These are phyloP conservation scores for Amylostereum chailletii DNA, from an alignment of 1,284 basidiomycete genomes.

Conservation along the genomic window DNA sequence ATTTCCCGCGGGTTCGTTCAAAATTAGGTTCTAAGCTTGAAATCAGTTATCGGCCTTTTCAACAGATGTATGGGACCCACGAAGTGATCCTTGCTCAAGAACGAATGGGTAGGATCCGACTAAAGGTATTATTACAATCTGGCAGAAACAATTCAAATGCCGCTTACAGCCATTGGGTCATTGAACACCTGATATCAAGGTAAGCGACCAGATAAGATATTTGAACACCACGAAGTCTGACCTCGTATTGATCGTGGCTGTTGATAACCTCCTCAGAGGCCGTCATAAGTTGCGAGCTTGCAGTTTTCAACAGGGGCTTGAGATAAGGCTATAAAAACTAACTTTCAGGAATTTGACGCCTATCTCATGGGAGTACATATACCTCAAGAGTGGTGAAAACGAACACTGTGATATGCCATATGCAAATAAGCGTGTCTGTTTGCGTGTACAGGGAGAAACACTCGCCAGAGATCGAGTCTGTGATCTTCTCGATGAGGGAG, in stretches of 20 bases:
- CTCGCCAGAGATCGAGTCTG: constrained; percentile 64
- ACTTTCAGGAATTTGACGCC: too few relatives aligned
- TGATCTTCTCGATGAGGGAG: constrained; percentile 75
- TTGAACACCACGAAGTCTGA: constrained; percentile 5
- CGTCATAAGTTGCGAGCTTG: constrained; percentile 49
- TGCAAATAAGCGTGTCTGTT: background rate
- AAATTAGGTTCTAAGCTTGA: constrained; percentile 47
- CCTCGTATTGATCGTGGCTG: constrained; percentile 74
- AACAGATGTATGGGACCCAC: constrained; percentile 30
- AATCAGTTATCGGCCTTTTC: background rate
- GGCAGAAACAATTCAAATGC: constrained; percentile 4
- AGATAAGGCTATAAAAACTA: constrained; percentile 55
- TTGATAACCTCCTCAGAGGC: constrained; percentile 75
- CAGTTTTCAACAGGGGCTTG: constrained; percentile 60
- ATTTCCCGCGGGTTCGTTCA: constrained; percentile 76
- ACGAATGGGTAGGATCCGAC: constrained; percentile 83
- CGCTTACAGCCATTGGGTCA: constrained; percentile 61
- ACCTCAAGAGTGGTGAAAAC: constrained; percentile 75
- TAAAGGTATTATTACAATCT: constrained; percentile 17
- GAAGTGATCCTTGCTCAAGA: constrained; percentile 76
- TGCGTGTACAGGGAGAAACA: constrained; percentile 1
- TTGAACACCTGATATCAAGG: constrained; percentile 51
- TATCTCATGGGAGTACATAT: constrained; percentile 2
- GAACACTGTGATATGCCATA: constrained; percentile 41
- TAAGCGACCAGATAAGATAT: too few relatives aligned